Percentiles rank a stretch among this genome's conserved stretches.
Evolutionary conservation across 352 stramenopile species (phyloP).

Genomic region (Pythium brassicae): DNA sequence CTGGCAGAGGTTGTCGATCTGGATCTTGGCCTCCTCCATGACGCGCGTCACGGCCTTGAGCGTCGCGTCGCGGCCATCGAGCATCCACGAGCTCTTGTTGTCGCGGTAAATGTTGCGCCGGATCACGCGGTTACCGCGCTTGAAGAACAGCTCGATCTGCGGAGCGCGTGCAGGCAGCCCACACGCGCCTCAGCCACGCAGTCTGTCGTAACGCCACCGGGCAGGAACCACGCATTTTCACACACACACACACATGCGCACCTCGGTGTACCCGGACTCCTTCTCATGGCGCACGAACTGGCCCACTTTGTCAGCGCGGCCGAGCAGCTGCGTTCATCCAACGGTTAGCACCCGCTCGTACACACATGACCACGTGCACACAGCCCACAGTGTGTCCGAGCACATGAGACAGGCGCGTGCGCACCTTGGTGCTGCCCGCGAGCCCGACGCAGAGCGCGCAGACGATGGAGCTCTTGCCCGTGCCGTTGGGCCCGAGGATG

Average conservation of each 20-base stretch:
- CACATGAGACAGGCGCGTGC: not conserved
- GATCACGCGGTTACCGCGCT: constrained; percentile 76
- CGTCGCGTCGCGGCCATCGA: constrained; percentile 65
- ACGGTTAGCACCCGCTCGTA: not conserved
- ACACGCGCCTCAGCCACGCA: not conserved
- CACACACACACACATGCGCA: constrained; percentile 1
- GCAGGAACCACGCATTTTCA: not conserved
- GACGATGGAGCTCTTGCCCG: constrained; percentile 93
- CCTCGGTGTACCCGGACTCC: constrained; percentile 80
- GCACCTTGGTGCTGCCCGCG: constrained; percentile 90
- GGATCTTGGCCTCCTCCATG: constrained; percentile 89
- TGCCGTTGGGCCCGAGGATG: constrained; percentile 97
- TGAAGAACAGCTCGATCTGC: constrained; percentile 93
- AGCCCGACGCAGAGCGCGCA: constrained; percentile 97
- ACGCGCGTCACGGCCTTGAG: constrained; percentile 71
- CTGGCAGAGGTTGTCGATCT: constrained; percentile 98
- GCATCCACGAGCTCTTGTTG: constrained; percentile 80
- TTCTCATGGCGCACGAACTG: constrained; percentile 90
- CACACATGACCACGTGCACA: not conserved
- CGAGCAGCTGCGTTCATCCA: constrained; percentile 68
- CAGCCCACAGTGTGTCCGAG: no score
- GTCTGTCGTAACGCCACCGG: no score
- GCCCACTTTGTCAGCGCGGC: constrained; percentile 90
- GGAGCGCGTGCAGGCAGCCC: not conserved
- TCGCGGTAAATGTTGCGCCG: constrained; percentile 90